Percentiles rank a stretch among this genome's conserved stretches.
Conservation (phyloP, 2,329 filamentous ascomycete genomes). For the Knufia fluminis region DNA sequence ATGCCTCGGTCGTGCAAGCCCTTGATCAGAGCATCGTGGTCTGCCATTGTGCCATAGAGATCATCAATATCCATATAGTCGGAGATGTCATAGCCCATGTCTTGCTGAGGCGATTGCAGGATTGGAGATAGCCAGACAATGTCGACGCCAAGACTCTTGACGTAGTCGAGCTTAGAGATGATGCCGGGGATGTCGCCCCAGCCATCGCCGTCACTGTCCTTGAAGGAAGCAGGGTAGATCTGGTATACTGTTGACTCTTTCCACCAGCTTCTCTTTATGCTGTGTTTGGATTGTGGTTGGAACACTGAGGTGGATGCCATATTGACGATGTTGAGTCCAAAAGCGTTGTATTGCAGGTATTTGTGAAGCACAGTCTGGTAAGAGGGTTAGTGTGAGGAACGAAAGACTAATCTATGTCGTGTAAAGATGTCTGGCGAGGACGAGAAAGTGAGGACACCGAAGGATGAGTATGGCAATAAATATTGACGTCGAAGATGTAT, state of each 20-base stretch:
- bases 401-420: neutral
- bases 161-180: conserved; percentile 52
- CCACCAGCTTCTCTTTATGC: conserved; percentile 42
- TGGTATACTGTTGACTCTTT: conserved; percentile 54
- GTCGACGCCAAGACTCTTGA: conserved; percentile 52
- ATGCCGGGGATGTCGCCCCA: conserved; percentile 56
- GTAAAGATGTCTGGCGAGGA: neutral
- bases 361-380: conserved; percentile 6
- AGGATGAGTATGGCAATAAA: neutral
- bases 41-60: conserved; percentile 53
- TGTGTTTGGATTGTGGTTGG: conserved; percentile 2
- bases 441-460: neutral
- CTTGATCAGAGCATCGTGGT: conserved; percentile 50
- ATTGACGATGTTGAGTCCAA: neutral
- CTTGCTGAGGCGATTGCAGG: conserved; percentile 54
- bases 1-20: conserved; percentile 52
- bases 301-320: neutral
- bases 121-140: conserved; percentile 61
- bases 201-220: conserved; percentile 51
- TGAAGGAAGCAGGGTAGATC: conserved; percentile 54
- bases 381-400: neutral
- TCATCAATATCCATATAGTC: conserved; percentile 54
- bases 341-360: neutral
- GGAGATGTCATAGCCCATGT: conserved; percentile 63
- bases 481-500: neutral